Base-by-base conservation (phyloP, 1,284 basidiomycete species). In the Spongiforma sp. region DNA sequence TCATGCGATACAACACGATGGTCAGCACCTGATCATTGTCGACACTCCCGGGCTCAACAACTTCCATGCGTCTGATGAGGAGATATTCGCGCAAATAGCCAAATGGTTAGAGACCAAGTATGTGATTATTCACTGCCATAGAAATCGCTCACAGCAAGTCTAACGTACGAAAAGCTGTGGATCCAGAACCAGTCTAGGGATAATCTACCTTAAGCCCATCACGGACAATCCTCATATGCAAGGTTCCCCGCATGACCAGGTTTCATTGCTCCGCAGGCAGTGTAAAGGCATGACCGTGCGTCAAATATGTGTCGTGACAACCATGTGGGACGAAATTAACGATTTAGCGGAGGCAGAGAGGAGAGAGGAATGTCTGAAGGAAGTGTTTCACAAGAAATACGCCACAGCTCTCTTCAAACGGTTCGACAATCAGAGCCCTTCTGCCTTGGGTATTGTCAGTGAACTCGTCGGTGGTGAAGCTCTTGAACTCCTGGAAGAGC, bases 1-100 rank as follows among this genome's bases (percentile, higher is more conserved):
- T 33, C 62, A 30, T 6, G 26, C 15, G 21, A 9, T 68, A 30
- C 50, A 65, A 57, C 30, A 39, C 24, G 66, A 58, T 32, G 62
- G 56, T 19, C 62, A 33, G 33, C 32, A 7, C 17, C 11, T 67
- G 11, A 50, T 61, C 17, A 34, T 68, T n/a, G 33, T 65, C 10
- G 66, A 65, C 21, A 67, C 66, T 1, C 67, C 66, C n/a, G 66
- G 67, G 24, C 37, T 67, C 33, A 26, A 67, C 30, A 68, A 26
- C 26, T 26, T 26, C 21, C 4, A 50, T 26, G 28, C 41, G 5
- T 36, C 34, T 2, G 62, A 68, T 26, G 32, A 33, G 24, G 32
- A 10, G 21, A 39, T 68, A 68, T 30, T 58, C 32, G 30, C n/a
- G 2, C 52, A 30, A 32, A n/a, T 66, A n/a, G 36, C 41, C 12